These are phyloP conservation scores for Apodospora peruviana DNA, from an alignment of 495 filamentous ascomycete species.

Conservation along the genomic window DNA sequence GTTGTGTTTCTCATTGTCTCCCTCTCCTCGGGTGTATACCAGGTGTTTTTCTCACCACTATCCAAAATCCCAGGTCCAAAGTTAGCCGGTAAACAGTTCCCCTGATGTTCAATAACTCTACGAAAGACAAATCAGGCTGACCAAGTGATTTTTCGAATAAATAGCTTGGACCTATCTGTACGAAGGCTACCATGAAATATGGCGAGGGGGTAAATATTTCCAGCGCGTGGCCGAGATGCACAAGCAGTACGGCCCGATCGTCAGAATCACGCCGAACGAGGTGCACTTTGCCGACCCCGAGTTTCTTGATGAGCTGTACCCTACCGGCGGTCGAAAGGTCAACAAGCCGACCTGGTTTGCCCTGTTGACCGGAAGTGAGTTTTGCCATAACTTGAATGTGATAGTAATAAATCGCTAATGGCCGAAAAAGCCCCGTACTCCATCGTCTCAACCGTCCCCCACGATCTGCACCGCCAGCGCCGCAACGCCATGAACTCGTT, in stretches of 20 bases:
- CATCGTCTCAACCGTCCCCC: slow-evolving; percentile 4
- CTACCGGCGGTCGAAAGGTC: neutral
- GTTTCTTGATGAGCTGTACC: slow-evolving; percentile 4
- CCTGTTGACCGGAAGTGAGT: neutral
- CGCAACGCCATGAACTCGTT: slow-evolving; percentile 10
- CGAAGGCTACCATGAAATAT: slow-evolving; percentile 6
- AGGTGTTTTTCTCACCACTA: neutral
- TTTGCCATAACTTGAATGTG: neutral
- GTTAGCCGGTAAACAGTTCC: neutral
- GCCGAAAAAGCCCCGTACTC: neutral
- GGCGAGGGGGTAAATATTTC: slow-evolving; percentile 1
- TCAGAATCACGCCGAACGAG: slow-evolving; percentile 7
- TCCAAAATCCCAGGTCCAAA: slow-evolving; percentile 1
- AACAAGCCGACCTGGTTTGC: slow-evolving; percentile 1
- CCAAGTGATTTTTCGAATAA: neutral
- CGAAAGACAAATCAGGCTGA: neutral
- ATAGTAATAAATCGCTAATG: neutral
- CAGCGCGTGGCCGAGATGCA: slow-evolving; percentile 6
- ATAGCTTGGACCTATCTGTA: slow-evolving; percentile 2
- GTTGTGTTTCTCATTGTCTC: neutral
- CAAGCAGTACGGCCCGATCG: slow-evolving; percentile 11
- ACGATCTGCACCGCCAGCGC: slow-evolving; percentile 9
- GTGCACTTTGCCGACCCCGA: slow-evolving; percentile 8
- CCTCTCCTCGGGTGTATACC: neutral
- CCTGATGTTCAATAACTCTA: neutral